Conservation (phyloP, 345 rosid genomes). For the Ceriops zippeliana region DNA sequence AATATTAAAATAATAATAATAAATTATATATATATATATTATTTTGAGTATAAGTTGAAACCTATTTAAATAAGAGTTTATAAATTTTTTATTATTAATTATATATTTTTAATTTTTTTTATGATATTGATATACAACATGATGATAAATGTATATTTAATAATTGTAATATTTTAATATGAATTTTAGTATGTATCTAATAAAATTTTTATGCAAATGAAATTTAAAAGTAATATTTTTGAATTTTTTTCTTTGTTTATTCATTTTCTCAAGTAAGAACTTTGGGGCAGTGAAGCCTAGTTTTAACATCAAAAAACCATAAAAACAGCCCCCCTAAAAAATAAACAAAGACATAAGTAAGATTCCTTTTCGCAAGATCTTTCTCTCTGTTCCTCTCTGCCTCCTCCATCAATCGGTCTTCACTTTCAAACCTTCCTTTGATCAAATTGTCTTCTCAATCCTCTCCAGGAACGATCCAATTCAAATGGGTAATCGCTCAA, state of each 20-base stretch:
- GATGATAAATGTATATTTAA: no score
- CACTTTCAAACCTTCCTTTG: background rate
- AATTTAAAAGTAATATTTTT: no score
- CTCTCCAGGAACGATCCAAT: conserved; percentile 11
- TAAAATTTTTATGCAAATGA: no score
- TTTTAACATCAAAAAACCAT: background rate
- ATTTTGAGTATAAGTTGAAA: no score
- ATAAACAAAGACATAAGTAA: background rate
- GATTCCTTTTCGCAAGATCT: conserved; percentile 12
- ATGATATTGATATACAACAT: no score
- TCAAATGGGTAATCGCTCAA: conserved; percentile 27
- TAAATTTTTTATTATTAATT: no score
- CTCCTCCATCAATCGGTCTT: conserved; percentile 4
- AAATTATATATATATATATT: no score
- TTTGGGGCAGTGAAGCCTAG: conserved; percentile 3
- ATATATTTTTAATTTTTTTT: no score
- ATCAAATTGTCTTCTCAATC: conserved; percentile 11
- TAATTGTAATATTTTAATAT: no score
- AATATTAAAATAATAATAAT: no score
- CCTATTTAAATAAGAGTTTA: no score
- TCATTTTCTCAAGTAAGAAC: background rate
- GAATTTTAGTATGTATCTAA: no score
- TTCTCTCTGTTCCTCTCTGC: conserved; percentile 9
- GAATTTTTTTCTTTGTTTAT: background rate
- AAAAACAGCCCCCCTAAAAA: background rate